Evolutionary conservation across 768 basidiomycete species (phyloP).

Genomic region (Piloderma croceum): DNA sequence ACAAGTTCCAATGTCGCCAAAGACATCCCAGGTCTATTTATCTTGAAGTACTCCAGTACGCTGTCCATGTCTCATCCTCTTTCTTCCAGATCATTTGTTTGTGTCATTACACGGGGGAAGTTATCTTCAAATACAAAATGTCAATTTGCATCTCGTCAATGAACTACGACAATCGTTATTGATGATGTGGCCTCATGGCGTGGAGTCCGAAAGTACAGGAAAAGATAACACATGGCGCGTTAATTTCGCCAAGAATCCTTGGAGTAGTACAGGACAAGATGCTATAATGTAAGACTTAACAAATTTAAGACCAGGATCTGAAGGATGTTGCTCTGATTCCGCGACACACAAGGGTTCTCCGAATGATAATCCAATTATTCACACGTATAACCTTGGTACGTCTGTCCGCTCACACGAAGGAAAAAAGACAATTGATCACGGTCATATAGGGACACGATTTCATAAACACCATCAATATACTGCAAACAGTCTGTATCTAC

Average conservation of each 20-base stretch:
- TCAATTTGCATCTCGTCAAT: constrained; percentile 44
- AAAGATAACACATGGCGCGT: constrained; percentile 54
- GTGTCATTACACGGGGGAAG: constrained; percentile 61
- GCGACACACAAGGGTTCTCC: constrained; percentile 51
- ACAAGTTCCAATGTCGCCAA: constrained; percentile 38
- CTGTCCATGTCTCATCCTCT: constrained; percentile 4
- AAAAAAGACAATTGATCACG: too few relatives aligned
- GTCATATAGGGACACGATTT: too few relatives aligned
- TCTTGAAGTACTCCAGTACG: too few relatives aligned
- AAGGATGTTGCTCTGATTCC: too few relatives aligned
- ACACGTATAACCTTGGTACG: constrained; percentile 49
- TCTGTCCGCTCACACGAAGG: constrained; percentile 40
- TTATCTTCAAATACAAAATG: constrained; percentile 55
- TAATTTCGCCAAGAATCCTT: constrained; percentile 62
- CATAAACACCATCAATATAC: too few relatives aligned
- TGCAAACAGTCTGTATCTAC: too few relatives aligned
- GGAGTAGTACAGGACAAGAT: constrained; percentile 55
- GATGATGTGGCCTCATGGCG: constrained; percentile 64
- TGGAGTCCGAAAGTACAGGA: constrained; percentile 41
- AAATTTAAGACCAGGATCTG: too few relatives aligned
- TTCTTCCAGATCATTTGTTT: constrained; percentile 64
- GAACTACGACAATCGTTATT: constrained; percentile 54
- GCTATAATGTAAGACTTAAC: constrained; percentile 40
- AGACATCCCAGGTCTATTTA: too few relatives aligned
- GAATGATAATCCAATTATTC: constrained; percentile 57